A percentile compares a stretch with the other conserved stretches of the same genome.
phyloP scores from a whole-genome alignment of 2,329 filamentous ascomycete genomes.

The Tolypocladium inflatum region DNA sequence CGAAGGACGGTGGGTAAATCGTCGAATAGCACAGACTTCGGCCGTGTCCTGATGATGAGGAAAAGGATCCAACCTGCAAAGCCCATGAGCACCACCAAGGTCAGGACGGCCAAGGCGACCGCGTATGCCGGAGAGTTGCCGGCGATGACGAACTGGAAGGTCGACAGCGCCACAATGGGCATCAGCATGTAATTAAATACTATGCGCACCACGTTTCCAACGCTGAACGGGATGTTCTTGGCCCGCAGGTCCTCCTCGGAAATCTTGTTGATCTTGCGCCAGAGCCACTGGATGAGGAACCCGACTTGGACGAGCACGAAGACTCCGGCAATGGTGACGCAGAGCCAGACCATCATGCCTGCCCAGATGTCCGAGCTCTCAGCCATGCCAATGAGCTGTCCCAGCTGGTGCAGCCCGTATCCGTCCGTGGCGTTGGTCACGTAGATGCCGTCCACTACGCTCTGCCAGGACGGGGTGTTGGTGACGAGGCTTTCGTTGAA shows the following conservation, averaged over 20 bases:
- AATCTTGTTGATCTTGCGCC: constrained; percentile 59
- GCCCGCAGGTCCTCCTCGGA: constrained; percentile 79
- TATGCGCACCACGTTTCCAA: constrained; percentile 72
- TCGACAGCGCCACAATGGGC: constrained; percentile 75
- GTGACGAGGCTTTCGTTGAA: constrained; percentile 88
- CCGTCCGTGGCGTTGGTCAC: constrained; percentile 68
- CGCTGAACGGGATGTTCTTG: constrained; percentile 84
- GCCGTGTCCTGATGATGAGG: constrained; percentile 71
- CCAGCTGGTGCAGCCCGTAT: constrained; percentile 71
- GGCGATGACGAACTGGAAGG: constrained; percentile 83
- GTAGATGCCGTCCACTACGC: constrained; percentile 79
- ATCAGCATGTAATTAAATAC: constrained; percentile 89
- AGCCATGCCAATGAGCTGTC: constrained; percentile 74
- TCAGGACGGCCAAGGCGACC: constrained; percentile 65
- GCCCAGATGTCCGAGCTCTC: constrained; percentile 78
- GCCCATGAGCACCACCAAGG: constrained; percentile 61
- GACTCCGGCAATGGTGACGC: constrained; percentile 62
- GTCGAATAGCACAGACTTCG: constrained; percentile 83
- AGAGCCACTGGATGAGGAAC: constrained; percentile 69
- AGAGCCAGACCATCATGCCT: constrained; percentile 84
- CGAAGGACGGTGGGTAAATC: constrained; percentile 81
- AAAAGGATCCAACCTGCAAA: constrained; percentile 73
- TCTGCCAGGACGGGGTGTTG: constrained; percentile 53
- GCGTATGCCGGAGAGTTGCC: constrained; percentile 56
- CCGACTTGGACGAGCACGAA: constrained; percentile 64